Percentiles rank a stretch among this genome's conserved stretches.
phyloP scores from a whole-genome alignment of 371 early-diverging fungal genomes.

The Rhizopus microsporus region DNA sequence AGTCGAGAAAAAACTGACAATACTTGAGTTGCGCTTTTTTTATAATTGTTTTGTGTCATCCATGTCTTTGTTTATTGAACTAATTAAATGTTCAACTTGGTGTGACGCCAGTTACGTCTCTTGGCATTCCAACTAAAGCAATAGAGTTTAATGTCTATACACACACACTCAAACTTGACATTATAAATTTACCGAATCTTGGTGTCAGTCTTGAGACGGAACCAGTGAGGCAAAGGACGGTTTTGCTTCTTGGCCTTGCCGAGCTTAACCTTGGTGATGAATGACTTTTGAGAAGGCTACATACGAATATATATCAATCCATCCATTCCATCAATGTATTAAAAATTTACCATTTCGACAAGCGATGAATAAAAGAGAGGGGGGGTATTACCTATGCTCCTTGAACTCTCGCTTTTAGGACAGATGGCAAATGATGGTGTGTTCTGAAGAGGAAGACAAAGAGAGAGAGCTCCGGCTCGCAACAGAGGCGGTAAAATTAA shows the following conservation, averaged over 20 bases:
- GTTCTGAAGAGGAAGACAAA: background rate
- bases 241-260: slow-evolving; percentile 89
- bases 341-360: background rate
- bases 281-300: slow-evolving; percentile 24
- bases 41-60: slow-evolving; percentile 2
- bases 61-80: background rate
- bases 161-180: background rate
- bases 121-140: slow-evolving; percentile 16
- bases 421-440: background rate
- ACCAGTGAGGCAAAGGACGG: slow-evolving; percentile 98
- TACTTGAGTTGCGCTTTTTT: background rate
- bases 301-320: slow-evolving; percentile 7
- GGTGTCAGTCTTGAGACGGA: slow-evolving; percentile 94
- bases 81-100: slow-evolving; percentile 67
- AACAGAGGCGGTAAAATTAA: background rate
- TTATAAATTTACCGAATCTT: slow-evolving; percentile 72
- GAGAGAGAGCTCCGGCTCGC: background rate
- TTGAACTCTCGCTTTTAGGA: background rate
- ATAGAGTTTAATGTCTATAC: background rate
- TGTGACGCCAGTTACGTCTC: slow-evolving; percentile 26
- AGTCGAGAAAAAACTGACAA: too few species aligned
- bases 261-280: background rate
- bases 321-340: background rate
- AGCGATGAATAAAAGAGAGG: background rate
- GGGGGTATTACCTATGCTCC: background rate